Evolutionary conservation across 352 stramenopile species (phyloP), one percentile per base, ranked within the genome.

Genomic region (Globisporangium orthogonon): DNA sequence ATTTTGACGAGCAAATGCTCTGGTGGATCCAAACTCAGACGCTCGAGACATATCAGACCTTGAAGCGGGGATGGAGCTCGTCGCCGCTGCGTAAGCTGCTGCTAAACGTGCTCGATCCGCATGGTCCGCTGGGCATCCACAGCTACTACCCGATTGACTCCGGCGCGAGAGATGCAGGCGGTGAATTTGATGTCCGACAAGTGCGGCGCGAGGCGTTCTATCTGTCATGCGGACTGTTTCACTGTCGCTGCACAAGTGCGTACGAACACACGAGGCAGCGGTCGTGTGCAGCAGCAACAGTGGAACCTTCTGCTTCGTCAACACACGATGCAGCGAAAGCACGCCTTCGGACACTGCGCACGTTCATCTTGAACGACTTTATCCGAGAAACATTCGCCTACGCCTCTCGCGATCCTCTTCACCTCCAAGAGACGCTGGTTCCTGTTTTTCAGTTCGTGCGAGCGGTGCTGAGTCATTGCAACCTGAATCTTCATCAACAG

Each of bases 151-250:
- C 81, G 14, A 83, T 85, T 6, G 65, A 81, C 35, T 33, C 3
- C n/a, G 43, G 2, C 2, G 6, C 18, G n/a, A 47, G 15, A 1
- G 9, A 33, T 18, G 28, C 37, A 2, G 46, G 23, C 17, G 33
- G 48, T 62, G 47, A 62, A 41, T 63, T 79, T 55, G 75, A 89
- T 39, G 66, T 83, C n/a, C 64, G 58, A 3, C 41, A 54, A 14
- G 65, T 93, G 60, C 74, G 81, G 3, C 83, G 83, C 23, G 83
- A 93, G 68, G 78, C 78, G 0, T 93, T 90, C 52, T 93, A 93
- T 43, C 53, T 93, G 4, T 72, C 81, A 3, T 93, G 83, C 54
- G 83, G 83, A 0, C 52, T 93, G 1, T 83, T 91, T 48, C 58
- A 71, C 28, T 93, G 83, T 65, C 70, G 60, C 62, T 79, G 76